phyloP scores from a whole-genome alignment of 1,139 yeast genomes.

The Candida sanyaensis region DNA sequence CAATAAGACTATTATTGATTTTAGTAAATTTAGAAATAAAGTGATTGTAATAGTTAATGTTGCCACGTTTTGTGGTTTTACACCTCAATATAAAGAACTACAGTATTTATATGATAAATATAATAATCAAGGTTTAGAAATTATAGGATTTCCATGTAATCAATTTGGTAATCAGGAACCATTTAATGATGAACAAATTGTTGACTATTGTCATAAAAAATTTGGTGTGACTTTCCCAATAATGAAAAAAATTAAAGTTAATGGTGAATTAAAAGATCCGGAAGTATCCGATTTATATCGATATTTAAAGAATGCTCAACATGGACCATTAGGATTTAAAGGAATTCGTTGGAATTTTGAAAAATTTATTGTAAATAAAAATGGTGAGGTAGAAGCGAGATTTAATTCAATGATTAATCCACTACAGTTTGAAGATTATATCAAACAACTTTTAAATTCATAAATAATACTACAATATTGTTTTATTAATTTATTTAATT shows the following conservation, averaged over 20 bases:
- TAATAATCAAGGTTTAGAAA: conserved; percentile 28
- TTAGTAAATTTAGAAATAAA: conserved; percentile 27
- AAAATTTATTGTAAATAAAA: conserved; percentile 73
- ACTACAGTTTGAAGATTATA: conserved; percentile 47
- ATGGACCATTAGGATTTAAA: conserved; percentile 69
- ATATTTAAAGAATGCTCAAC: conserved; percentile 27
- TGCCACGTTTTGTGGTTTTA: conserved; percentile 48
- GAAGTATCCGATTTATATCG: conserved; percentile 26
- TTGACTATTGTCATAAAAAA: conserved; percentile 59
- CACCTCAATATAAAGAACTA: conserved; percentile 43
- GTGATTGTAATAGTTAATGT: conserved; percentile 46
- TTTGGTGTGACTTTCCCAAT: conserved; percentile 58
- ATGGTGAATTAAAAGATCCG: conserved; percentile 28
- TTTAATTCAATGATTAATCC: conserved; percentile 75
- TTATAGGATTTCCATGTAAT: conserved; percentile 47
- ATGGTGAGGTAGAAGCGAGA: conserved; percentile 74
- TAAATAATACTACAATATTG: background rate
- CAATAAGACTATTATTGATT: conserved; percentile 16
- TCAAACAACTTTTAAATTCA: conserved; percentile 44
- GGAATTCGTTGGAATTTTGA: conserved; percentile 97
- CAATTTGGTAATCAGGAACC: conserved; percentile 84
- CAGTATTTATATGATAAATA: conserved; percentile 36
- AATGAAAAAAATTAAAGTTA: conserved; percentile 37
- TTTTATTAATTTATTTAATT: background rate
- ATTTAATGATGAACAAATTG: conserved; percentile 67